Evolutionary conservation across 768 basidiomycete species (phyloP), one percentile per base, ranked within the genome.

Genomic region (Pholiota conissans): DNA sequence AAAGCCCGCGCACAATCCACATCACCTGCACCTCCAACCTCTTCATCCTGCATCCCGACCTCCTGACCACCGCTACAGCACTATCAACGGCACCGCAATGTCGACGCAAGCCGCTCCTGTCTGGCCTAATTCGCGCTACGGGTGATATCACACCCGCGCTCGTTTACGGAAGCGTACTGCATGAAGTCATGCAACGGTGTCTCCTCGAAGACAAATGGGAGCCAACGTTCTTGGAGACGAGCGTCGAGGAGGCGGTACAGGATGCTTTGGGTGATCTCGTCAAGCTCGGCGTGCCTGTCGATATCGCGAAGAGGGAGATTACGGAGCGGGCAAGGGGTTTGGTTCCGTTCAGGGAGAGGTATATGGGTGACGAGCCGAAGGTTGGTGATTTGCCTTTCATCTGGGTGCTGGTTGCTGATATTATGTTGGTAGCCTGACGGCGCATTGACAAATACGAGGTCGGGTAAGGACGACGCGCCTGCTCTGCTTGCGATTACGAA

Each of bases 121-220:
- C 84, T 39, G 74, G 77, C 40, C 76, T 88, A 51, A 72, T 89
- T 40, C 84, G 82, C 35, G 81, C 85, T 0, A 74, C 79, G 0
- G 83, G 80, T 5, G 86, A 87, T 58, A 73, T 74, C 13, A 84
- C 86, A 0, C 87, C 90, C 2, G 78, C 87, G 5, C 77, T 92
- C 10, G 78, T 96, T 0, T 98, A 94, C 86, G 97, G 97, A 34
- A 97, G 89, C 64, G 86, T 98, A 72, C 80, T 97, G 5, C 97
- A 99, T 65, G 88, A 93, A 62, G 87, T 98, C 30, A 84, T 97
- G 76, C 95, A 98, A 68, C 74, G 79, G 0, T 94, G 92, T 63
- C 75, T 98, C 51, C 70, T 68, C 22, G 78, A 81, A 45, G 74
- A 76, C 5, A 72, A 72, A 18, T 93, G 90, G 90, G 85, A 86